Base-by-base conservation (phyloP, 176 grass and related monocot genomes). In the Alloteropsis semialata region DNA sequence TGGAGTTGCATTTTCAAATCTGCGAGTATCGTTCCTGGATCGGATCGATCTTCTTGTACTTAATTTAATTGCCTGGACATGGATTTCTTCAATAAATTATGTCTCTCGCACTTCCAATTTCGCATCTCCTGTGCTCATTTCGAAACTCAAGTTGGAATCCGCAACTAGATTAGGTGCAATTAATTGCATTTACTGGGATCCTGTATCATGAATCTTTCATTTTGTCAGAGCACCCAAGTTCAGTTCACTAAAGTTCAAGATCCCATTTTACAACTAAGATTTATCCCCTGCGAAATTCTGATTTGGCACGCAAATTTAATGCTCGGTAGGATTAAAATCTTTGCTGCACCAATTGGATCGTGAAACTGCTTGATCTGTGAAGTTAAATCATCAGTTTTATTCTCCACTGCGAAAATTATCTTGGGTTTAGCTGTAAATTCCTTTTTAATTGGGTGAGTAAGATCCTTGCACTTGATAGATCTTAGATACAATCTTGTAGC, bases 401-500 rank as follows among this genome's bases (percentile, higher is more conserved):
- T 51, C 18, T 42, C 33, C 19, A 24, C 18, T 65, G 14, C 14
- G 3, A 36, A 85, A 71, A 16, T 62, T 72, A 42, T 49, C 22
- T 38, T 64, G 32, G 32, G 12, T 63, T 85, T 63, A 41, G 18
- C 30, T 69, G 53, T 59, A 78, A 85, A 62, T 41, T 80, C 33
- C 6, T 60, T 29, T 51, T 6, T 43, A 64, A 46, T 73, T 80
- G 8, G 8, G 33, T 6, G 5, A 36, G 24, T 45, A 9, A 75
- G 59, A 65, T 75, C 22, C 56, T 86, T 78, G 21, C 38, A 78
- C 11, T 38, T 10, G 21, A 21, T 25, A 60, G 13, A 59, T 60
- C 27, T 42, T 30, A 51, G 16, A 51, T 39, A 70, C 21, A 44
- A 83, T 37, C 15, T 48, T 63, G 22, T 75, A 22, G 30, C 15